phyloP scores from a whole-genome alignment of 1,284 basidiomycete genomes.

The Irpex sp. region DNA sequence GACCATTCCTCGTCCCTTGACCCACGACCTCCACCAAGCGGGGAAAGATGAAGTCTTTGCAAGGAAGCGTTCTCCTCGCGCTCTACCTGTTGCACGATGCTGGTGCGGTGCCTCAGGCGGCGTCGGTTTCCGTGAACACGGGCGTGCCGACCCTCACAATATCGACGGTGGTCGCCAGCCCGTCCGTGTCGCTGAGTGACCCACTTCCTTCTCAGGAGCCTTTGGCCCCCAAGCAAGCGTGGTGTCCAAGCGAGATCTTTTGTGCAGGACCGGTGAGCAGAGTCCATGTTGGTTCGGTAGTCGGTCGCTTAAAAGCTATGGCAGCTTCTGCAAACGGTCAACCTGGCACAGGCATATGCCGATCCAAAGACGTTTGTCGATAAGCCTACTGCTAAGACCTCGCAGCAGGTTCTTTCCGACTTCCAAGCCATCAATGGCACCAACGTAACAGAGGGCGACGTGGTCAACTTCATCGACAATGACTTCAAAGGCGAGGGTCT shows the following conservation, averaged over 20 bases:
- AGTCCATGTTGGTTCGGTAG: slow-evolving; percentile 19
- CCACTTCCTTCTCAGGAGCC: slow-evolving; percentile 74
- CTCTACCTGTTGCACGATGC: slow-evolving; percentile 23
- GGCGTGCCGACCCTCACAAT: slow-evolving; percentile 40
- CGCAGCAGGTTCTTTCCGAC: slow-evolving; percentile 75
- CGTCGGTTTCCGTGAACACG: slow-evolving; percentile 19
- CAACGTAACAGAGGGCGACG: slow-evolving; percentile 60
- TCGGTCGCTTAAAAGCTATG: neutral
- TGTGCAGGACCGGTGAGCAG: slow-evolving; percentile 79
- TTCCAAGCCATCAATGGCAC: slow-evolving; percentile 66
- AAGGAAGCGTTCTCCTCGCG: slow-evolving; percentile 9
- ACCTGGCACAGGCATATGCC: slow-evolving; percentile 78
- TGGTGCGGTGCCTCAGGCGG: slow-evolving; percentile 31
- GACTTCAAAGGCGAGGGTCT: slow-evolving; percentile 89
- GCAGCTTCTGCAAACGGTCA: slow-evolving; percentile 87
- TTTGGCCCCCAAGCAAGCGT: slow-evolving; percentile 78
- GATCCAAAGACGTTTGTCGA: slow-evolving; percentile 94
- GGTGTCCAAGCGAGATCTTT: slow-evolving; percentile 87
- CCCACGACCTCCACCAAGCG: neutral
- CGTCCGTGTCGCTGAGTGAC: slow-evolving; percentile 62
- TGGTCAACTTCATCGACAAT: slow-evolving; percentile 79
- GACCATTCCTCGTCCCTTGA: neutral
- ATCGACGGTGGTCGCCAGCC: slow-evolving; percentile 73
- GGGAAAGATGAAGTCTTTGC: slow-evolving; percentile 8
- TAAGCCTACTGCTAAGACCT: slow-evolving; percentile 82